phyloP scores from a whole-genome alignment of 2,329 filamentous ascomycete genomes.

The Aspergillus sp. region DNA sequence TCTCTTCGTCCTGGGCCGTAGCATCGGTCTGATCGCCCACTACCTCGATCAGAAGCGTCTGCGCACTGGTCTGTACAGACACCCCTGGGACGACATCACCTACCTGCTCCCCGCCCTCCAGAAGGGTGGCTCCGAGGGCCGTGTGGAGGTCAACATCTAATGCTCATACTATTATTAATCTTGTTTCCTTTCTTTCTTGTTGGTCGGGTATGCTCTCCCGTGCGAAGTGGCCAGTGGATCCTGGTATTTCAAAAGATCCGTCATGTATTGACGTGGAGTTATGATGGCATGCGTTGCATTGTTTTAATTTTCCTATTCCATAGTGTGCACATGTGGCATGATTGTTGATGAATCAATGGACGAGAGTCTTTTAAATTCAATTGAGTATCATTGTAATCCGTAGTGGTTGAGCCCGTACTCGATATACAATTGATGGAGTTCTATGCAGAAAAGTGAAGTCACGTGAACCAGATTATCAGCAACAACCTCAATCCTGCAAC shows the following conservation, averaged over 20 bases:
- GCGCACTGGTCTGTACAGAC: slow-evolving; percentile 95
- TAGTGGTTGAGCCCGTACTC: no score
- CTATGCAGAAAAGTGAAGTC: no score
- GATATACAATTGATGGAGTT: no score
- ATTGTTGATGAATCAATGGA: slow-evolving; percentile 21
- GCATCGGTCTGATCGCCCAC: slow-evolving; percentile 98
- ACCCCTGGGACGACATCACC: slow-evolving; percentile 98
- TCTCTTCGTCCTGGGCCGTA: slow-evolving; percentile 95
- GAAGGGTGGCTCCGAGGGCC: slow-evolving; percentile 72
- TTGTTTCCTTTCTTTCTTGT: slow-evolving; percentile 13
- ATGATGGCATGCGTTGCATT: slow-evolving; percentile 30
- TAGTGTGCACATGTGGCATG: slow-evolving; percentile 31
- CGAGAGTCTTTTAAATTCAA: no score
- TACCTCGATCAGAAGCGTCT: slow-evolving; percentile 99
- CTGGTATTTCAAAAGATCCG: slow-evolving; percentile 26
- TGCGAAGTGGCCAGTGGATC: slow-evolving; percentile 12
- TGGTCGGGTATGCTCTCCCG: neutral
- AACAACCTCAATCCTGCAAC: neutral
- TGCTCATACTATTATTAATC: slow-evolving; percentile 26
- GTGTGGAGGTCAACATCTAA: slow-evolving; percentile 83
- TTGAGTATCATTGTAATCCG: no score
- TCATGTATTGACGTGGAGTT: slow-evolving; percentile 35
- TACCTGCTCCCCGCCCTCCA: slow-evolving; percentile 83
- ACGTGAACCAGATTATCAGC: no score
- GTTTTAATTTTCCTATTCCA: slow-evolving; percentile 25